phyloP scores from a whole-genome alignment of 2,329 filamentous ascomycete genomes.

The Hymenoscyphus infarciens region DNA sequence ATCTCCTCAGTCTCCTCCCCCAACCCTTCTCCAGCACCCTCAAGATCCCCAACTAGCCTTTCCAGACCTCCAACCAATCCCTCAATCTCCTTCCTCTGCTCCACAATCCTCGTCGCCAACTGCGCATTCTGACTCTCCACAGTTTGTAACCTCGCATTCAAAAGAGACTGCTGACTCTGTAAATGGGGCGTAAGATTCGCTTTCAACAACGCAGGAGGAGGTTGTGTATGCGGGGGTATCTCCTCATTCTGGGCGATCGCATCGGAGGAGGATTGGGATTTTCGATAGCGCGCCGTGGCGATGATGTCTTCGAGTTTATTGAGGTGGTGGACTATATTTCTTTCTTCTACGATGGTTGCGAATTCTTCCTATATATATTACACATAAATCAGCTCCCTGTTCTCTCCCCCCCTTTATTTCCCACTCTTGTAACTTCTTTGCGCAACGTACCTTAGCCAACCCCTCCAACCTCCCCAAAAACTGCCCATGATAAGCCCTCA shows the following conservation, averaged over 20 bases:
- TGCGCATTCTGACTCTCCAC: conserved; percentile 54
- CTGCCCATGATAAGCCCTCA: conserved; percentile 53
- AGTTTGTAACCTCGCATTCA: conserved; percentile 55
- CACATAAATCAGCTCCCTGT: conserved; percentile 9
- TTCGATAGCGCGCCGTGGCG: conserved; percentile 44
- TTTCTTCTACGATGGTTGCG: conserved; percentile 47
- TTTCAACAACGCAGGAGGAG: conserved; percentile 48
- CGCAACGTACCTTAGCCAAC: conserved; percentile 41
- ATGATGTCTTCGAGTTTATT: conserved; percentile 58
- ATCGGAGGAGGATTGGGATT: conserved; percentile 5
- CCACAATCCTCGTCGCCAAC: conserved; percentile 48
- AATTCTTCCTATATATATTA: conserved; percentile 48
- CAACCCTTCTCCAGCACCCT: conserved; percentile 39
- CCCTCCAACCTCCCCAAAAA: conserved; percentile 54
- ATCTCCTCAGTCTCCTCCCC: conserved; percentile 21
- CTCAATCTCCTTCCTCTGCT: conserved; percentile 54
- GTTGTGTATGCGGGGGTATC: conserved; percentile 49
- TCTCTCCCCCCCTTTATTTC: background rate
- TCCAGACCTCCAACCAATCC: conserved; percentile 49
- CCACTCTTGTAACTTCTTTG: background rate
- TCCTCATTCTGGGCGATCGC: background rate
- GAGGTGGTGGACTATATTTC: conserved; percentile 53
- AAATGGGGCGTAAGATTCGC: conserved; percentile 52
- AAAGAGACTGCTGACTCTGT: conserved; percentile 46
- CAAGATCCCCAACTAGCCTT: conserved; percentile 50